A percentile compares a stretch with the other conserved stretches of the same genome.
phyloP scores from a whole-genome alignment of 1,139 yeast genomes.

The Saccharomyces hybrid region DNA sequence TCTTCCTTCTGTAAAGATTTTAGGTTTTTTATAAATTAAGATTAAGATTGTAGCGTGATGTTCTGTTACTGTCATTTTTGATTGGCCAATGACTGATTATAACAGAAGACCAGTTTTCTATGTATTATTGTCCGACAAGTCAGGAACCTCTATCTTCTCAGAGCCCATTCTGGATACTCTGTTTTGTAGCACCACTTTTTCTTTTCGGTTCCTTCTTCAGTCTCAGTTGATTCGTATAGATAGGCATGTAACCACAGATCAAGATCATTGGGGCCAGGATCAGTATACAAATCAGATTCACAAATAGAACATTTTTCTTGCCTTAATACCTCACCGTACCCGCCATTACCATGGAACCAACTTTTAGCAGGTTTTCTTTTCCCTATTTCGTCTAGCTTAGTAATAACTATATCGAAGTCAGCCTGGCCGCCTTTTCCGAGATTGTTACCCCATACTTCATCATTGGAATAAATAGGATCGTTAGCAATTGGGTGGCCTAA shows the following conservation, averaged over 20 bases:
- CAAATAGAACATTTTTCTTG: constrained; percentile 60
- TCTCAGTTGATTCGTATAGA: constrained; percentile 50
- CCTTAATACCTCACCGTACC: constrained; percentile 51
- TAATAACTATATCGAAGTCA: constrained; percentile 40
- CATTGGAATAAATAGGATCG: constrained; percentile 81
- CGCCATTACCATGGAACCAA: constrained; percentile 48
- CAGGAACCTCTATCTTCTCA: background rate
- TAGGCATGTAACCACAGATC: constrained; percentile 89
- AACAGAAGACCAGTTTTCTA: too few relatives aligned
- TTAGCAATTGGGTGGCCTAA: constrained; percentile 88
- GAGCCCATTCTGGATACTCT: constrained; percentile 84
- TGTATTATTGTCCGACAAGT: background rate
- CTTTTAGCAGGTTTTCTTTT: constrained; percentile 59
- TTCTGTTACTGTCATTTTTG: background rate
- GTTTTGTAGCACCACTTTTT: constrained; percentile 68
- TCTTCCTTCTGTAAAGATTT: background rate
- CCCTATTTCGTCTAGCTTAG: constrained; percentile 54
- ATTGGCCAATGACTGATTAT: background rate
- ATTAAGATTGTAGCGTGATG: background rate
- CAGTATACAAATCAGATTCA: constrained; percentile 67
- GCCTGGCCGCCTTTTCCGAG: constrained; percentile 56
- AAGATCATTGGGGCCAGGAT: constrained; percentile 81
- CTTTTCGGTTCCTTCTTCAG: constrained; percentile 27
- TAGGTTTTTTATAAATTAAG: background rate
- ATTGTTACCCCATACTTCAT: constrained; percentile 63